These are phyloP conservation scores for Dactylonectria macrodidyma DNA, from an alignment of 2,329 filamentous ascomycete genomes.

Conservation along the genomic window DNA sequence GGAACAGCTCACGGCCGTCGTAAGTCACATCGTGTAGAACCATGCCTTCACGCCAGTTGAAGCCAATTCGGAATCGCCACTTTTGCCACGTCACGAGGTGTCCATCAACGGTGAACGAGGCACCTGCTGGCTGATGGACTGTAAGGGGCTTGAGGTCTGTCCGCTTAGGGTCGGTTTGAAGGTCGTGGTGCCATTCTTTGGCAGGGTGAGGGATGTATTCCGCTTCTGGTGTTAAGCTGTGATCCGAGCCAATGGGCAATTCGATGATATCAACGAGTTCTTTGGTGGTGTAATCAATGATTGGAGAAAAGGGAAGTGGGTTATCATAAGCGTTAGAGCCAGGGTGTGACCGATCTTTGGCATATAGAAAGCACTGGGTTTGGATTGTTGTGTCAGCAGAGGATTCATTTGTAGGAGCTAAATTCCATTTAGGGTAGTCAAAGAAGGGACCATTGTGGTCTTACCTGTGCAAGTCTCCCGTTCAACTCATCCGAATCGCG, in stretches of 20 bases:
- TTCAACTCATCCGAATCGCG: constrained; percentile 14
- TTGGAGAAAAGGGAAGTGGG: constrained; percentile 33
- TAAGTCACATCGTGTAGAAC: constrained; percentile 80
- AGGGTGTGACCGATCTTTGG: constrained; percentile 22
- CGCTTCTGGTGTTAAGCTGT: not conserved
- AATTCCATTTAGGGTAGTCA: too few relatives aligned
- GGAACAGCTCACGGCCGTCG: constrained; percentile 75
- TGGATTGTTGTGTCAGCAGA: not conserved
- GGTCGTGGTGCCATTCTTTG: constrained; percentile 65
- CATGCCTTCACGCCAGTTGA: constrained; percentile 79
- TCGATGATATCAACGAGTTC: constrained; percentile 34
- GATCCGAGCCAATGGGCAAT: constrained; percentile 32
- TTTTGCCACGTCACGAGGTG: constrained; percentile 73
- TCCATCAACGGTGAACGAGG: constrained; percentile 73
- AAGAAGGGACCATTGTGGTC: not conserved
- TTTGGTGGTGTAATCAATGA: constrained; percentile 37
- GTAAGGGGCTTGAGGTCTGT: constrained; percentile 78
- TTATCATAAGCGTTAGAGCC: constrained; percentile 40
- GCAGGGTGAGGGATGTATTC: constrained; percentile 31
- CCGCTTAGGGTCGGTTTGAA: constrained; percentile 49
- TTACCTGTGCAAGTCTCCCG: constrained; percentile 28
- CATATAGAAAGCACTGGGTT: constrained; percentile 27
- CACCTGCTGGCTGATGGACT: constrained; percentile 53
- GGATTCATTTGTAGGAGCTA: not conserved
- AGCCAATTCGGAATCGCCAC: constrained; percentile 79